Evolutionary conservation across 2,329 filamentous ascomycete genomes (phyloP), one percentile per base, ranked within the genome.

Genomic region (Setomelanomma holmii): DNA sequence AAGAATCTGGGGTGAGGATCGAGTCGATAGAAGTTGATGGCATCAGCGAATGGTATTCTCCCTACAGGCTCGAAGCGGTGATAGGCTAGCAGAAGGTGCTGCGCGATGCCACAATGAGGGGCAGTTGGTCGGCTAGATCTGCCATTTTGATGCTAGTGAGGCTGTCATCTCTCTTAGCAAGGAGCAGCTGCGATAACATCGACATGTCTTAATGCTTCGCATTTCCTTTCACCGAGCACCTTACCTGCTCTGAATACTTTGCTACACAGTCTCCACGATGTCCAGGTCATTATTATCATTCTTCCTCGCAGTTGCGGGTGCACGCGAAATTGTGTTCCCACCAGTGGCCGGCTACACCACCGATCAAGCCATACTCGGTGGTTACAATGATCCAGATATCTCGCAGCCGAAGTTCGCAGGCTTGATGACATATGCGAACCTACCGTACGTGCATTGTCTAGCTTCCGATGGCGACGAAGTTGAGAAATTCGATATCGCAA

Each of bases 361-460:
- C 40, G 58, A 71, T 19, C 75, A 77, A 35, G 42, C 71, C 5
- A 64, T 72, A 10, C 39, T 66, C 20, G 53, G 50, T 6, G 50
- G 60, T 3, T 54, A 53, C 14, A 58, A 51, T 17, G 57, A 55
- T 4, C 53, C 64, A n/a, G 70, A 74, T 45, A 57, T 73, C 20
- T 67, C 60, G 17, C 65, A 68, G 7, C 61, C 64, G 2, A 71
- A 65, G 20, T 80, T 76, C 55, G 68, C 68, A 20, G 79, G 79
- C 2, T 52, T 82, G 45, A 76, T 66, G 3, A 81, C 79, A 7
- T 81, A 76, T 63, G 79, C 78, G 1, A 80, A 80, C 60, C 43
- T 81, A 14, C 78, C 78, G 0, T 80, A 80, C 55, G 77, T 80
- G 12, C 76, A 80, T 58, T 81, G 79, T 59, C 60, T 81, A 12